Percentiles rank a stretch among this genome's conserved stretches.
Conservation (phyloP, 2,329 filamentous ascomycete species). For the Davidsoniella australis region DNA sequence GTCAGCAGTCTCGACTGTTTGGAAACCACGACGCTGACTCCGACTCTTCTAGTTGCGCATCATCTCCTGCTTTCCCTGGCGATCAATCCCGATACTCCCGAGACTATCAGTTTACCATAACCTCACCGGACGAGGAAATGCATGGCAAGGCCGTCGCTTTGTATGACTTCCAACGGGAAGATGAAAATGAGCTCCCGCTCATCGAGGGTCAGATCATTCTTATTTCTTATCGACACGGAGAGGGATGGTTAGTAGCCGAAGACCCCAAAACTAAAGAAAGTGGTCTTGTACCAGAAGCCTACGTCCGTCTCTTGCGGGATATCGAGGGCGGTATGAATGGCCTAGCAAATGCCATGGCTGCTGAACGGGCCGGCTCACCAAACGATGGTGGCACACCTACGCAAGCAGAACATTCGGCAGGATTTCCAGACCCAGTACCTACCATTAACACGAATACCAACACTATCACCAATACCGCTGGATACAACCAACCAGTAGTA, state of each 20-base stretch:
- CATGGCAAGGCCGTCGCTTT: slow-evolving; percentile 90
- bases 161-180: slow-evolving; percentile 88
- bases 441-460: slow-evolving; percentile 5
- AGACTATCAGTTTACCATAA: slow-evolving; percentile 90
- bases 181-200: slow-evolving; percentile 86
- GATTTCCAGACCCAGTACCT: slow-evolving; percentile 2
- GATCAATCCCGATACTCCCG: slow-evolving; percentile 71
- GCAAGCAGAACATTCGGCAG: slow-evolving; percentile 34
- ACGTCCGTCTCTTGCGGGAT: slow-evolving; percentile 78
- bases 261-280: slow-evolving; percentile 90
- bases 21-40: slow-evolving; percentile 25
- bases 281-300: slow-evolving; percentile 89
- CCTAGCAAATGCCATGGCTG: slow-evolving; percentile 28
- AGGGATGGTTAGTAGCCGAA: slow-evolving; percentile 94
- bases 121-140: slow-evolving; percentile 91
- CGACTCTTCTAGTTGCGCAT: slow-evolving; percentile 39
- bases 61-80: slow-evolving; percentile 40
- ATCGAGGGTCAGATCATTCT: slow-evolving; percentile 92
- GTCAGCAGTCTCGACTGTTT: slow-evolving; percentile 3
- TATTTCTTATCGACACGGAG: slow-evolving; percentile 88
- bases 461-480: slow-evolving; percentile 24
- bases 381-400: slow-evolving; percentile 44
- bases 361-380: slow-evolving; percentile 24
- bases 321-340: slow-evolving; percentile 81
- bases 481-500: slow-evolving; percentile 51